These are phyloP conservation scores for Escovopsis sp. DNA, from an alignment of 2,329 filamentous ascomycete species.

Conservation along the genomic window DNA sequence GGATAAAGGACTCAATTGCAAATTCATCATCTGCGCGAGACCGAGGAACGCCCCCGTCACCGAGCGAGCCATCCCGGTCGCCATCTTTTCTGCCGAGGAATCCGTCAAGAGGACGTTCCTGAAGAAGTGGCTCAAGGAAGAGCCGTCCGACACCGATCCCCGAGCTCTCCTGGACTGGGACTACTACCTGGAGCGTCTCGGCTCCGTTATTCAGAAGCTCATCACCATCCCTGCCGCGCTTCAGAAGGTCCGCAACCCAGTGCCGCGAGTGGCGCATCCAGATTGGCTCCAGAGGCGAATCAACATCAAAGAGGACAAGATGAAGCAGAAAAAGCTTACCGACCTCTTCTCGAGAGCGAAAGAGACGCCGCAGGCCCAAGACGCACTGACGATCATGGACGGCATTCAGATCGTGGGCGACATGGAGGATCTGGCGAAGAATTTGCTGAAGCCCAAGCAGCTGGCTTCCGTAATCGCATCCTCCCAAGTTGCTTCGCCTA, in stretches of 20 bases:
- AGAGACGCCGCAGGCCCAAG: conserved; percentile 53
- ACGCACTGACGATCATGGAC: conserved; percentile 54
- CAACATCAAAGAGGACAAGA: conserved; percentile 86
- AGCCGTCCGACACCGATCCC: conserved; percentile 80
- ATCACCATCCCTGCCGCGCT: conserved; percentile 96
- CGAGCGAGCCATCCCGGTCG: conserved; percentile 83
- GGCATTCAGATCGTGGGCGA: conserved; percentile 43
- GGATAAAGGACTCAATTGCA: conserved; percentile 97
- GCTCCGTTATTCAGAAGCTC: conserved; percentile 95
- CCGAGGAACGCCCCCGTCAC: conserved; percentile 86
- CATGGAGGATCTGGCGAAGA: conserved; percentile 67
- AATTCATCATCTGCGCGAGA: conserved; percentile 89
- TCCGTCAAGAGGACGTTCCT: conserved; percentile 77
- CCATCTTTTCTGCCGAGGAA: conserved; percentile 91
- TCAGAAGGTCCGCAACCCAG: conserved; percentile 88
- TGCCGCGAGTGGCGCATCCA: conserved; percentile 82
- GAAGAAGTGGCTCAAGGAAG: conserved; percentile 90
- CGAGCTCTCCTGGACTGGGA: conserved; percentile 86
- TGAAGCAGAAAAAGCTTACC: conserved; percentile 98
- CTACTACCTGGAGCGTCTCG: conserved; percentile 90
- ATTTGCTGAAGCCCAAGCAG: conserved; percentile 49
- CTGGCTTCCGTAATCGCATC: conserved; percentile 38
- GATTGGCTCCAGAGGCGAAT: conserved; percentile 94
- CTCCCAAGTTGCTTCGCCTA: conserved; percentile 32
- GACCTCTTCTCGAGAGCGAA: conserved; percentile 56